Evolutionary conservation across 139 green algal species (phyloP), one percentile per base, ranked within the genome.

Genomic region (Chlorella sp.): DNA sequence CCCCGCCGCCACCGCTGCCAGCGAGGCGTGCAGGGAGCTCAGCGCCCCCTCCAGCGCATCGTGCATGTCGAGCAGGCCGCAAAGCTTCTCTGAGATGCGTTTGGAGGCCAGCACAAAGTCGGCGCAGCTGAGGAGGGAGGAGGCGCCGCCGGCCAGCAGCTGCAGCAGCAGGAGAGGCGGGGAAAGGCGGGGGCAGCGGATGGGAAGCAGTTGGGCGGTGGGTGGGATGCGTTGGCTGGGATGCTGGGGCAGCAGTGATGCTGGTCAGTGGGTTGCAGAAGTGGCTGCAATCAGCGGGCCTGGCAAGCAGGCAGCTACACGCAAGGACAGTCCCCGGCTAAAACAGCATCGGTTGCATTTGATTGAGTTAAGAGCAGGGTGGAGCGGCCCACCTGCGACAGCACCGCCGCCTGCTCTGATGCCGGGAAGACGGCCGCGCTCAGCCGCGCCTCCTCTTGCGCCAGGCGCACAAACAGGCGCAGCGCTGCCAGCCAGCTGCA

Each of bases 31-130:
- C 40, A 92, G 81, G 37, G 57, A 2, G 18, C 42, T 71, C 86
- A 93, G 66, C 14, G 79, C 53, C 1, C 36, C 90, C 69, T 92
- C 88, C 71, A 91, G 30, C 60, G 89, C 88, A 30, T 79, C 87
- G 61, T 94, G 92, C 90, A 93, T 93, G 64, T 93, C 92, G 80
- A 94, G 86, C 85, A 91, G 42, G 37, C 89, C 91, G 76, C 89
- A 92, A 53, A 93, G 68, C 91, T 93, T 91, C 5, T 92, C 87
- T 36, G 89, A 87, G 40, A 76, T 60, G 48, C 89, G 82, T 32
- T 71, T 87, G 39, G 37, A 39, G 36, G 37, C 34, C 61, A 93
- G 73, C 32, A 93, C 91, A 61, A 68, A 66, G 42, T 87, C 85
- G 19, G 89, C 90, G 28, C 37, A 61, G 9, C 83, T 68, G 5